Evolutionary conservation across 2,329 filamentous ascomycete species (phyloP).

Genomic region (Drechslerella stenobrocha): DNA sequence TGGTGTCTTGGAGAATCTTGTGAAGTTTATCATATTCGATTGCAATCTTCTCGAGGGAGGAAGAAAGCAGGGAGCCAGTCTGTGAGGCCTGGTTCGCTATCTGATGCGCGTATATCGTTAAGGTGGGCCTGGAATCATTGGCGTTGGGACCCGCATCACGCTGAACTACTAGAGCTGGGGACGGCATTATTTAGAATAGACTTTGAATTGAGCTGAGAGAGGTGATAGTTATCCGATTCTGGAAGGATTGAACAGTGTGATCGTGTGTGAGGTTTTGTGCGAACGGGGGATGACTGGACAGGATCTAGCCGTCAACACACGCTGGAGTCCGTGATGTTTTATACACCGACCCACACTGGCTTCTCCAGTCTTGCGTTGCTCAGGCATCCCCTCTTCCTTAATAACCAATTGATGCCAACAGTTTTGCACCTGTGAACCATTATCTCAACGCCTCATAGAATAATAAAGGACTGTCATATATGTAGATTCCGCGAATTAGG

Average conservation of each 20-base stretch:
- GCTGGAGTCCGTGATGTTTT: too few relatives aligned
- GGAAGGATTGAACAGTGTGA: background rate
- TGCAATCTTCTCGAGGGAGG: slow-evolving; percentile 10
- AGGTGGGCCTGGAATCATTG: slow-evolving; percentile 18
- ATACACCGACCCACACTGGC: too few relatives aligned
- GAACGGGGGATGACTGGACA: too few relatives aligned
- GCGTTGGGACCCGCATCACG: background rate
- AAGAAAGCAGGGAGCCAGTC: slow-evolving; percentile 10
- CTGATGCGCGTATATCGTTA: slow-evolving; percentile 35
- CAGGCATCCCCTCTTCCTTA: too few relatives aligned
- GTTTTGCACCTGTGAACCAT: too few relatives aligned
- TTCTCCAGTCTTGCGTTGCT: too few relatives aligned
- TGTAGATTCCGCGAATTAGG: too few relatives aligned
- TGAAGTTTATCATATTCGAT: slow-evolving; percentile 10
- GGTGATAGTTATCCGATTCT: background rate
- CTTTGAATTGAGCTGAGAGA: background rate
- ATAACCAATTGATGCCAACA: too few relatives aligned
- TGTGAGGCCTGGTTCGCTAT: slow-evolving; percentile 20
- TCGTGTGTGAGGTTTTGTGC: too few relatives aligned
- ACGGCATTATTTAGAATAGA: slow-evolving; percentile 8
- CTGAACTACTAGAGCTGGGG: slow-evolving; percentile 1
- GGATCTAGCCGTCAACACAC: too few relatives aligned
- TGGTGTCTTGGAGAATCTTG: slow-evolving; percentile 8
- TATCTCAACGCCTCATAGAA: too few relatives aligned
- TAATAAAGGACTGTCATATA: too few relatives aligned